Evolutionary conservation across 495 filamentous ascomycete species (phyloP).

Genomic region (Niebla homalea): DNA sequence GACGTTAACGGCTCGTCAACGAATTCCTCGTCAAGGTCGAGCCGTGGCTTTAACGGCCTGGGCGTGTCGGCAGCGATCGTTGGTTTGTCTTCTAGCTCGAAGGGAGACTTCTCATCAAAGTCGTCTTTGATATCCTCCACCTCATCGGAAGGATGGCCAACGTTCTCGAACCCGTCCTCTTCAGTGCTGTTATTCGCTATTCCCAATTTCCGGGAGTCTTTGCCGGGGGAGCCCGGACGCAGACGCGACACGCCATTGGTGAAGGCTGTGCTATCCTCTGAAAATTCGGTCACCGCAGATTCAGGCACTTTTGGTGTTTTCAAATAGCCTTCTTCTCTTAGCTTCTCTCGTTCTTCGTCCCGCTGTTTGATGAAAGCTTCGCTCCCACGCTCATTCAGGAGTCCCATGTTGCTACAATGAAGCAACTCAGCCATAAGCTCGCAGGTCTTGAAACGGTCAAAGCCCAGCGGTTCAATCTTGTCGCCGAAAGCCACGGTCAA

Average conservation of each 20-base stretch:
- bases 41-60: constrained; percentile 10
- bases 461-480: constrained; percentile 87
- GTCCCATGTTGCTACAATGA: constrained; percentile 97
- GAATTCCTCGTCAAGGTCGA: constrained; percentile 52
- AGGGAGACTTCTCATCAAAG: constrained; percentile 22
- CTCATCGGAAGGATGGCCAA: constrained; percentile 54
- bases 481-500: constrained; percentile 77
- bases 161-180: constrained; percentile 92
- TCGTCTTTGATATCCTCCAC: constrained; percentile 47
- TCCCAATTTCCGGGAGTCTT: constrained; percentile 43
- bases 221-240: constrained; percentile 25
- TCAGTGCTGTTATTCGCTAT: constrained; percentile 60
- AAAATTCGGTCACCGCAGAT: constrained; percentile 30
- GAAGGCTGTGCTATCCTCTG: constrained; percentile 31
- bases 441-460: constrained; percentile 97
- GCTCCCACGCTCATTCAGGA: constrained; percentile 85
- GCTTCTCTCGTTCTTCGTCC: constrained; percentile 65
- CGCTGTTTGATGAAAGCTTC: constrained; percentile 73
- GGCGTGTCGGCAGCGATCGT: constrained; percentile 3
- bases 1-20: constrained; percentile 57
- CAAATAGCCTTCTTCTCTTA: constrained; percentile 55
- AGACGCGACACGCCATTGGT: constrained; percentile 20
- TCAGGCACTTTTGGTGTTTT: constrained; percentile 26
- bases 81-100: constrained; percentile 12
- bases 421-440: constrained; percentile 96